These are phyloP conservation scores for Sporormia fimetaria DNA, from an alignment of 495 filamentous ascomycete genomes.

Conservation along the genomic window DNA sequence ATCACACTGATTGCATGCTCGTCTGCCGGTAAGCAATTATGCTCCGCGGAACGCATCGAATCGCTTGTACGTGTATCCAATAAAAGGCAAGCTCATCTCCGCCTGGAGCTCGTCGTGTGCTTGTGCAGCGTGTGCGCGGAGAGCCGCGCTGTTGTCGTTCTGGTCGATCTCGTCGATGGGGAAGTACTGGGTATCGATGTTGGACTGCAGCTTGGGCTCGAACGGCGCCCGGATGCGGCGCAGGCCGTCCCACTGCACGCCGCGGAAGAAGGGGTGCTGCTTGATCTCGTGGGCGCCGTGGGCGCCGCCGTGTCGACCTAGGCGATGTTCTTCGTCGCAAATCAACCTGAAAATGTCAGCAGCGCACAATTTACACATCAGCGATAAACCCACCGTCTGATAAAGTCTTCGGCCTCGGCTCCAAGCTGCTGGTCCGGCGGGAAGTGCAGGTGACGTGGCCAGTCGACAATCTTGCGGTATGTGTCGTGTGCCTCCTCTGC, in stretches of 20 bases:
- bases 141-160: conserved; percentile 62
- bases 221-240: conserved; percentile 90
- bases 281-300: conserved; percentile 75
- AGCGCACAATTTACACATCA: neutral
- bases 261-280: conserved; percentile 86
- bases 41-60: conserved; percentile 66
- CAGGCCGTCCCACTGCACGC: conserved; percentile 84
- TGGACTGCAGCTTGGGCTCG: conserved; percentile 80
- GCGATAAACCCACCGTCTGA: conserved; percentile 53
- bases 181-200: conserved; percentile 97
- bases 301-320: conserved; percentile 60
- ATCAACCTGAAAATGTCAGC: conserved; percentile 51
- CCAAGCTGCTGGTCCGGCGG: conserved; percentile 84
- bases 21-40: conserved; percentile 11
- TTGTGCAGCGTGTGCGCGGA: conserved; percentile 53
- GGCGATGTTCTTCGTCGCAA: conserved; percentile 79
- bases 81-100: conserved; percentile 92
- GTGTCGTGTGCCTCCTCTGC: conserved; percentile 95
- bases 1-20: too few relatives aligned
- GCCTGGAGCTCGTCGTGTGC: conserved; percentile 52
- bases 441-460: conserved; percentile 91
- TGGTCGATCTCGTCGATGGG: conserved; percentile 96
- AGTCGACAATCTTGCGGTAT: conserved; percentile 98
- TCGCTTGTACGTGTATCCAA: conserved; percentile 97
- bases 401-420: conserved; percentile 75